These are phyloP conservation scores for Flueggea neowawraea DNA, from an alignment of 441 rosid genomes.

Conservation along the genomic window DNA sequence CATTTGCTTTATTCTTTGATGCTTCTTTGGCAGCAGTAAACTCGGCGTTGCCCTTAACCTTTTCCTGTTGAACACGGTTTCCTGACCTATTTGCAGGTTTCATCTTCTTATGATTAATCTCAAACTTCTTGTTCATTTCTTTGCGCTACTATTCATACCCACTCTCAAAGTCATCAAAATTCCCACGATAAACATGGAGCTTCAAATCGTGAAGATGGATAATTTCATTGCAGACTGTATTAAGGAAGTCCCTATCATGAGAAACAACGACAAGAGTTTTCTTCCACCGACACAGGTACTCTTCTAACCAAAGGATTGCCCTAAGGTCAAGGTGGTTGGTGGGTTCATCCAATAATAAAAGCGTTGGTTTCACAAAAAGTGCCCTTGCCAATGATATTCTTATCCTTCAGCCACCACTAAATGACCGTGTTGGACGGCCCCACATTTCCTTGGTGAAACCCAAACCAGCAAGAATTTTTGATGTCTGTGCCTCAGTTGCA, in stretches of 20 bases:
- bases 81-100: conserved; percentile 85
- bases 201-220: conserved; percentile 86
- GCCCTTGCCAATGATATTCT: conserved; percentile 94
- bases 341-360: conserved; percentile 64
- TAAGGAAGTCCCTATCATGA: conserved; percentile 94
- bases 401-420: conserved; percentile 91
- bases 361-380: conserved; percentile 59
- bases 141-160: conserved; percentile 52
- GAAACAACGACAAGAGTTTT: conserved; percentile 94
- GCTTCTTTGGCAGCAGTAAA: conserved; percentile 38
- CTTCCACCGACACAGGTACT: conserved; percentile 86
- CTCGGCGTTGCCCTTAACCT: conserved; percentile 41
- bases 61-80: conserved; percentile 66
- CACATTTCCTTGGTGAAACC: conserved; percentile 94
- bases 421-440: conserved; percentile 49
- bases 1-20: conserved; percentile 52
- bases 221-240: conserved; percentile 83
- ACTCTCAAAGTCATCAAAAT: conserved; percentile 74
- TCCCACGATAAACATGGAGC: conserved; percentile 83
- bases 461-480: conserved; percentile 91
- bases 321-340: conserved; percentile 86
- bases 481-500: conserved; percentile 93
- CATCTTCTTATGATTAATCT: conserved; percentile 60
- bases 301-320: conserved; percentile 95
- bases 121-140: conserved; percentile 43